These are phyloP conservation scores for Phylloporus rhodoxanthus DNA, from an alignment of 768 basidiomycete genomes.

Conservation along the genomic window DNA sequence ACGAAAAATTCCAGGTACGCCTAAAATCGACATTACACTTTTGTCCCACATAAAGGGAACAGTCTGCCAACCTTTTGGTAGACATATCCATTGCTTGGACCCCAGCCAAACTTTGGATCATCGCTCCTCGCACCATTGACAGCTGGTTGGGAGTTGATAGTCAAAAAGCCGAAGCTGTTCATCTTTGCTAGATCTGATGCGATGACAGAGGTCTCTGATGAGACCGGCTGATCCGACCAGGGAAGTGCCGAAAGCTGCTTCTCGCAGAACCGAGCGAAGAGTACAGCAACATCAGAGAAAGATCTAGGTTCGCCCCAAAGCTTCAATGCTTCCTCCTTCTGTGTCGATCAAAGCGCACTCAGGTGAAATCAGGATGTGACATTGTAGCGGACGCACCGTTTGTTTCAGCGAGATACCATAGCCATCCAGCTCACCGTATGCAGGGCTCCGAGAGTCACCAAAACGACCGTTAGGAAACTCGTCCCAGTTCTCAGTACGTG, in stretches of 20 bases:
- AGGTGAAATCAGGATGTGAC: background rate
- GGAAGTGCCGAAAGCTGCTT: conserved; percentile 73
- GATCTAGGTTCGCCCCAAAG: conserved; percentile 82
- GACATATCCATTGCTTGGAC: conserved; percentile 87
- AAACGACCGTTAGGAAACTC: conserved; percentile 99
- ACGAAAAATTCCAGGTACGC: conserved; percentile 97
- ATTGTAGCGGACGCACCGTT: conserved; percentile 44
- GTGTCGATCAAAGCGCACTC: conserved; percentile 25
- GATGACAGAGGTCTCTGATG: conserved; percentile 79
- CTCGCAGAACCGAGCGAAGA: conserved; percentile 83
- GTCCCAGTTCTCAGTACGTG: conserved; percentile 98
- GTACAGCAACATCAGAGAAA: conserved; percentile 54
- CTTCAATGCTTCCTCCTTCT: conserved; percentile 84
- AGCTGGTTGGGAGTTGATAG: conserved; percentile 95
- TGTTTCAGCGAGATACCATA: conserved; percentile 93
- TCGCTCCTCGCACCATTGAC: conserved; percentile 86
- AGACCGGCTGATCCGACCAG: conserved; percentile 90
- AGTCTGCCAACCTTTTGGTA: conserved; percentile 75
- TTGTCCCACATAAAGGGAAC: background rate
- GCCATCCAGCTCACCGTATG: conserved; percentile 96
- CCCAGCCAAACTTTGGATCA: conserved; percentile 88
- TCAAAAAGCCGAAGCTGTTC: conserved; percentile 89
- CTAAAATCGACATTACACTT: conserved; percentile 35
- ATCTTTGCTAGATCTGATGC: conserved; percentile 71
- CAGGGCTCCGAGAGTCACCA: conserved; percentile 94